A percentile compares a stretch with the other conserved stretches of the same genome.
These are phyloP conservation scores for Alloascoidea hylecoeti DNA, from an alignment of 805 yeast genomes.

Conservation along the genomic window DNA sequence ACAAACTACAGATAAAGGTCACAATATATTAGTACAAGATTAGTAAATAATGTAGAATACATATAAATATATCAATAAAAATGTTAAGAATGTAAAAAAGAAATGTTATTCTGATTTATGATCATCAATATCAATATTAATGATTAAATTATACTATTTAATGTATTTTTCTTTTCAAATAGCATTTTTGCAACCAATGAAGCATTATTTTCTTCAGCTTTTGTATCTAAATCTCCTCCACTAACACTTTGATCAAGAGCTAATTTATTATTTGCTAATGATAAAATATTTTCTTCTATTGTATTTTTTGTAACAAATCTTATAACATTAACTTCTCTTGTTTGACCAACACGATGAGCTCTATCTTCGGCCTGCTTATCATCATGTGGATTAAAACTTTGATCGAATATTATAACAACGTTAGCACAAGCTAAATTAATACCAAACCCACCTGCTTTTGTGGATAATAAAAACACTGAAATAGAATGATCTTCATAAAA, in stretches of 20 bases:
- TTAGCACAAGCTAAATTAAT: constrained; percentile 94
- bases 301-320: constrained; percentile 62
- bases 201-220: constrained; percentile 20
- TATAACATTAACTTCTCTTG: constrained; percentile 65
- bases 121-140: too few species aligned
- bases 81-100: too few species aligned
- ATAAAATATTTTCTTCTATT: constrained; percentile 80
- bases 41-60: too few species aligned
- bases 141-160: too few species aligned
- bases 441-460: constrained; percentile 98
- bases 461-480: constrained; percentile 78
- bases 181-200: constrained; percentile 20
- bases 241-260: constrained; percentile 52
- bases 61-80: too few species aligned
- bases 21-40: too few species aligned
- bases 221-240: constrained; percentile 11
- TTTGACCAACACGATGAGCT: constrained; percentile 95
- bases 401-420: constrained; percentile 82
- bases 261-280: constrained; percentile 78
- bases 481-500: constrained; percentile 72
- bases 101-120: too few species aligned
- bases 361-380: constrained; percentile 98
- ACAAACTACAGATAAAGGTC: too few species aligned
- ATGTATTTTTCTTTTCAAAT: constrained; percentile 8
- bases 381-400: constrained; percentile 95